Percentiles rank a stretch among this genome's conserved stretches.
These are phyloP conservation scores for Fusarium sp. DNA, from an alignment of 2,329 filamentous ascomycete species.

Conservation along the genomic window DNA sequence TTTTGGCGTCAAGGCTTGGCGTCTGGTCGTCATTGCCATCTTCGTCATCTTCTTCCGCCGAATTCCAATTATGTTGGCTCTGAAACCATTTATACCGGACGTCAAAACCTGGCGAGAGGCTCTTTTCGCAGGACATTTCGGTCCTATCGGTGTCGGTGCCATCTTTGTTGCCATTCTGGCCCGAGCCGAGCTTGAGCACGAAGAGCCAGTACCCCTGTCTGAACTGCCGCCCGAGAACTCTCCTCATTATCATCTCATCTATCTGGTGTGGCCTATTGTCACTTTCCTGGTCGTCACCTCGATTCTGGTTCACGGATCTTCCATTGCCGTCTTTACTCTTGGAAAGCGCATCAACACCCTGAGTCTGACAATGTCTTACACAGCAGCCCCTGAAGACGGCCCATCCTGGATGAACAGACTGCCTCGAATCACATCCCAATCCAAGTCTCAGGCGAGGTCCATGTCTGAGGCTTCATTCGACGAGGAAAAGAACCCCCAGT, in stretches of 20 bases:
- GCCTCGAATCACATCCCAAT: slow-evolving; percentile 75
- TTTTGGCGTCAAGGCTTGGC: slow-evolving; percentile 86
- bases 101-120: slow-evolving; percentile 99
- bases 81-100: slow-evolving; percentile 95
- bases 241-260: slow-evolving; percentile 76
- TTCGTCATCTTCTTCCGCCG: slow-evolving; percentile 96
- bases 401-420: slow-evolving; percentile 96
- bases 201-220: slow-evolving; percentile 78
- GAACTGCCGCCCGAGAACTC: slow-evolving; percentile 66
- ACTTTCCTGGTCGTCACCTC: slow-evolving; percentile 95
- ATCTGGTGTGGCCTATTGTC: slow-evolving; percentile 94
- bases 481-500: slow-evolving; percentile 69
- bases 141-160: slow-evolving; percentile 95
- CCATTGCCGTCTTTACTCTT: slow-evolving; percentile 95
- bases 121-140: slow-evolving; percentile 96
- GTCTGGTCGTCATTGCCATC: slow-evolving; percentile 91
- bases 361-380: slow-evolving; percentile 96
- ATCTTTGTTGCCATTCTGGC: slow-evolving; percentile 96
- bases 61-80: slow-evolving; percentile 90
- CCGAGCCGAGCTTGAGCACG: slow-evolving; percentile 87
- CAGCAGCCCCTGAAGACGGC: slow-evolving; percentile 86
- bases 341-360: slow-evolving; percentile 98
- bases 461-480: slow-evolving; percentile 83
- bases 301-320: slow-evolving; percentile 97
- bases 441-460: slow-evolving; percentile 84